These are phyloP conservation scores for Aureobasidium uvarum DNA, from an alignment of 2,329 filamentous ascomycete genomes.

Conservation along the genomic window DNA sequence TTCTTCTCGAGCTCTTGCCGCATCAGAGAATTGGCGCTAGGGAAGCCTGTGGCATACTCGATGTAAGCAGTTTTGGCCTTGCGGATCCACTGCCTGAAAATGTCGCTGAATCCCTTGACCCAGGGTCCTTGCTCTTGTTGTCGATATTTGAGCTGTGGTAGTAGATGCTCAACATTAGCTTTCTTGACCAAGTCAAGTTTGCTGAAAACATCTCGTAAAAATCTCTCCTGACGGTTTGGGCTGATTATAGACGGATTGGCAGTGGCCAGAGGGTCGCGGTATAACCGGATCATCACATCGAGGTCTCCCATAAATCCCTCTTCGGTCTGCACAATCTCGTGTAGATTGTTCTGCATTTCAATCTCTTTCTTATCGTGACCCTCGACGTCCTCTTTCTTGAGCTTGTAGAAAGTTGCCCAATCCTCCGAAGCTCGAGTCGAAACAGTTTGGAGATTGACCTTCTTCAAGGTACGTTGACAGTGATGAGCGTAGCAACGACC, in stretches of 20 bases:
- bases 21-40: slow-evolving; percentile 76
- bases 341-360: slow-evolving; percentile 87
- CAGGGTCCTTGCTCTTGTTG: slow-evolving; percentile 97
- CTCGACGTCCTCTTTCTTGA: slow-evolving; percentile 74
- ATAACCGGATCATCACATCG: slow-evolving; percentile 79
- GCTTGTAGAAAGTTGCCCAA: slow-evolving; percentile 85
- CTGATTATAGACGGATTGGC: slow-evolving; percentile 78
- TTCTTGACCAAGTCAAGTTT: slow-evolving; percentile 84
- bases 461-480: slow-evolving; percentile 90
- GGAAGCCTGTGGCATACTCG: slow-evolving; percentile 86
- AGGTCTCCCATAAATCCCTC: slow-evolving; percentile 88
- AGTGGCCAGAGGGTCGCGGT: slow-evolving; percentile 72
- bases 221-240: slow-evolving; percentile 73
- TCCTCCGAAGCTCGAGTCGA: slow-evolving; percentile 67
- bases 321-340: slow-evolving; percentile 93
- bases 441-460: slow-evolving; percentile 80
- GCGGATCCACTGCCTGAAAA: slow-evolving; percentile 97
- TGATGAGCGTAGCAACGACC: slow-evolving; percentile 91
- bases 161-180: slow-evolving; percentile 87
- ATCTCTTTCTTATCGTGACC: slow-evolving; percentile 79
- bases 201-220: slow-evolving; percentile 83
- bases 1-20: slow-evolving; percentile 83
- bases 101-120: slow-evolving; percentile 90
- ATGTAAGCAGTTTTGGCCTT: slow-evolving; percentile 88
- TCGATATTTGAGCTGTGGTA: slow-evolving; percentile 92